Evolutionary conservation across 495 filamentous ascomycete genomes (phyloP).

Genomic region (Aspergillus sclerotiicarbonarius): DNA sequence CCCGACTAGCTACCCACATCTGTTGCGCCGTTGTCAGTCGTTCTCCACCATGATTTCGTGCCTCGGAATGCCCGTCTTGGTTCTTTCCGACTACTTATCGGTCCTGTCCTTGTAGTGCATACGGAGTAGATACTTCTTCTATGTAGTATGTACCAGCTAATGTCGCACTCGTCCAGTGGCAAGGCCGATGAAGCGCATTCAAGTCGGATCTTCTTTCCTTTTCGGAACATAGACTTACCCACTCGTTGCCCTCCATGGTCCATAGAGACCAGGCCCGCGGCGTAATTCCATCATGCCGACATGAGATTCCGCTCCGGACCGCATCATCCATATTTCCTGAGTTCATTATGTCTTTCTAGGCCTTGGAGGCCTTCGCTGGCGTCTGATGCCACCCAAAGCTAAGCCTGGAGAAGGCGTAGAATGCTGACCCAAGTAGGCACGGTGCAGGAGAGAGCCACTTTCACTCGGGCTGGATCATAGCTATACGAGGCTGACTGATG

Average conservation of each 20-base stretch:
- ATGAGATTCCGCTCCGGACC: not conserved
- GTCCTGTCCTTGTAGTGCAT: too few species aligned
- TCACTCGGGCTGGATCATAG: too few species aligned
- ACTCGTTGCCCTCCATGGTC: not conserved
- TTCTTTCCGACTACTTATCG: too few species aligned
- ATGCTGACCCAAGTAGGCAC: not conserved
- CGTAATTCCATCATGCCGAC: not conserved
- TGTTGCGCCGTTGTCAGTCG: not conserved
- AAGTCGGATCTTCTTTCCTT: not conserved
- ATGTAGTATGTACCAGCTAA: not conserved
- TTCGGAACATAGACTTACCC: not conserved
- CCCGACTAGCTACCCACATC: not conserved
- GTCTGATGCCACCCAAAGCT: not conserved
- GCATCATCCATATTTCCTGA: not conserved
- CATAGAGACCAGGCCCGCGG: not conserved
- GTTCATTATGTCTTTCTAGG: not conserved
- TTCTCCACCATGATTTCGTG: not conserved
- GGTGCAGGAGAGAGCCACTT: not conserved
- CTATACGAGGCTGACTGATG: too few species aligned
- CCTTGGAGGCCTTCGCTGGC: not conserved
- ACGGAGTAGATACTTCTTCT: not conserved
- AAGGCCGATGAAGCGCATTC: not conserved
- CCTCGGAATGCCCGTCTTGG: not conserved
- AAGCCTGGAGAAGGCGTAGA: not conserved
- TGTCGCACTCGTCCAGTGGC: not conserved